phyloP scores from a whole-genome alignment of 768 basidiomycete genomes.

The Hygrocybe punicea region DNA sequence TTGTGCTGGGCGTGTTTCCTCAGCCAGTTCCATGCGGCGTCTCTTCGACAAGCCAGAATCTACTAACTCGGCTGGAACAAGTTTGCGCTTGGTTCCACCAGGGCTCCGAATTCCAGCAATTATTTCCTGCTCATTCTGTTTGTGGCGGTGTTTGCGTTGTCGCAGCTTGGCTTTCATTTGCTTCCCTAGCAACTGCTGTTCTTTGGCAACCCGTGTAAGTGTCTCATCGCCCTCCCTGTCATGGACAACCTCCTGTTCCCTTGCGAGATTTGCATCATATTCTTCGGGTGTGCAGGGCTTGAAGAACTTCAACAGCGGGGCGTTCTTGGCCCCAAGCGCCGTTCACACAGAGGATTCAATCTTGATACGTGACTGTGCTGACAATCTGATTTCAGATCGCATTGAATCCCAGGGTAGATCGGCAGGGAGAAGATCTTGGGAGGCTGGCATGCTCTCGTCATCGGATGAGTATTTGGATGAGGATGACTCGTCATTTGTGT shows the following conservation, averaged over 20 bases:
- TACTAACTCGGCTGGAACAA: not conserved
- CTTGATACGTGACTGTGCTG: not conserved
- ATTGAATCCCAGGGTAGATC: not conserved
- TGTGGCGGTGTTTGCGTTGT: constrained; percentile 5
- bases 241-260: not conserved
- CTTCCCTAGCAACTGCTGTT: not conserved
- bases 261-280: constrained; percentile 3
- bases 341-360: not conserved
- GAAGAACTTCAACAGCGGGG: constrained; percentile 1
- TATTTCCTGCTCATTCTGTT: not conserved
- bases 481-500: not conserved
- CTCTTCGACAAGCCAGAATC: not conserved
- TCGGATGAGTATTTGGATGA: not conserved
- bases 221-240: not conserved
- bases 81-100: constrained; percentile 13
- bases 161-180: not conserved
- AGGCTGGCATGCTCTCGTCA: not conserved
- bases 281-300: not conserved
- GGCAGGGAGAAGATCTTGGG: not conserved
- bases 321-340: not conserved
- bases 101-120: constrained; percentile 5
- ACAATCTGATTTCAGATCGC: not conserved
- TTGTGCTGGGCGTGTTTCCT: not conserved
- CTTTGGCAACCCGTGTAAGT: not conserved
- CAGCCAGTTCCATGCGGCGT: not conserved